Evolutionary conservation across 495 filamentous ascomycete species (phyloP), one percentile per base, ranked within the genome.

Genomic region (Xylaria nigripes): DNA sequence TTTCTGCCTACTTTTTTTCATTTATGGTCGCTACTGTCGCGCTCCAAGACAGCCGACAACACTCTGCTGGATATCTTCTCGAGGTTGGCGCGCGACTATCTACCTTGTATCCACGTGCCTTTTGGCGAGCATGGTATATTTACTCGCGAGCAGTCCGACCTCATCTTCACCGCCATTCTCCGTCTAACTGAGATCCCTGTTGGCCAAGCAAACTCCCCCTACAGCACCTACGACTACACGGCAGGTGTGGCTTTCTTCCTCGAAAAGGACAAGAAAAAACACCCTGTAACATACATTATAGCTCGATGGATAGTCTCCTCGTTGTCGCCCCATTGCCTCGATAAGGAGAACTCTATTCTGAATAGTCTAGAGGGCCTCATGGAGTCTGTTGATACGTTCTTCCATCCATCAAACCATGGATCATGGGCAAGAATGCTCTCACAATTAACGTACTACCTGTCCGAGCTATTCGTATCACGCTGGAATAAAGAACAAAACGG

Each of bases 291-390:
- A 2, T 92, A 97, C 68, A 84, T 90, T 64, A 87, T 96, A 51
- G 90, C 94, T n/a, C 77, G 93, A 56, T 95, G 89, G 89, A 88
- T 99, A 44, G 84, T 95, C 36, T 88, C 90, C 81, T 96, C 90
- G 2, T 70, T 99, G 27, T 97, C 94, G 0, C 93, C 93, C 1
- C 72, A 82, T 29, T 95, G 88, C 63, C 73, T 95, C 19, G 82
- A 88, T 43, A 73, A 81, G n/a, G 76, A 81, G 40, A 83, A 86
- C 55, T 96, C 91, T 1, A 80, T 95, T 48, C 68, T 98, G 57
- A 76, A 85, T 23, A 88, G 86, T 55, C 81, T 99, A 2, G 94
- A 99, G 66, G 93, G 90, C 7, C 76, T 99, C 36, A 89, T 99
- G 58, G 86, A 97, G 64, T 94, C 89, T 13, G 86, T 97, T 43